A percentile compares a stretch with the other conserved stretches of the same genome.
Conservation (phyloP, 2,329 filamentous ascomycete species). For the Mariannaea elegans region DNA sequence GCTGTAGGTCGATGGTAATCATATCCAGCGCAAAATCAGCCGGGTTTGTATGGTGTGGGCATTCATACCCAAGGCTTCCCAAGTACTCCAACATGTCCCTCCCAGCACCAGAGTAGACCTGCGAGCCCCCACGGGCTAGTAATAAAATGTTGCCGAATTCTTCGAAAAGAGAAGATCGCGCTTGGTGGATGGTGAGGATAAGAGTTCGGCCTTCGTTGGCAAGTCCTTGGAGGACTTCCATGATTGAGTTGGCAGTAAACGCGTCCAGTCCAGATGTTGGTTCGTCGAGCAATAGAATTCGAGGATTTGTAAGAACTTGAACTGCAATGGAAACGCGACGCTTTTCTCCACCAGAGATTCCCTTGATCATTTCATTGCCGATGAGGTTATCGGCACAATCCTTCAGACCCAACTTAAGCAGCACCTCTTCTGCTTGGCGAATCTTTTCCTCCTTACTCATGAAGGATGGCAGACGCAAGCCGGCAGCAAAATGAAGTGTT, state of each 20-base stretch:
- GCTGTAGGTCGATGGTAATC: conserved; percentile 78
- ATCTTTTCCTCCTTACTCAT: conserved; percentile 75
- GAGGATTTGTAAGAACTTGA: conserved; percentile 79
- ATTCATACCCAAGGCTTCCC: conserved; percentile 65
- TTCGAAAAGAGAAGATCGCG: conserved; percentile 75
- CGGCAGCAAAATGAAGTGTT: conserved; percentile 75
- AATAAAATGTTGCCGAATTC: conserved; percentile 78
- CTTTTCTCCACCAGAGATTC: conserved; percentile 83
- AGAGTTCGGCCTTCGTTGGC: conserved; percentile 78
- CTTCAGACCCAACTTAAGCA: conserved; percentile 79
- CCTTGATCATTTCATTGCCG: conserved; percentile 77
- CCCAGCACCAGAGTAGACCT: conserved; percentile 73
- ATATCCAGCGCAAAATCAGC: conserved; percentile 82
- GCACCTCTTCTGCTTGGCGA: conserved; percentile 73
- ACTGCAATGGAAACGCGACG: conserved; percentile 80
- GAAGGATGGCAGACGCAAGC: conserved; percentile 73
- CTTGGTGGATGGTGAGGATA: conserved; percentile 81
- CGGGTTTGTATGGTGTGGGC: conserved; percentile 76
- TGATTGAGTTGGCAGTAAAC: conserved; percentile 80
- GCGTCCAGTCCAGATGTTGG: conserved; percentile 81
- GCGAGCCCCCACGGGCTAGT: conserved; percentile 73
- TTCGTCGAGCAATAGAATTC: conserved; percentile 77
- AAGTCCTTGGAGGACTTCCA: conserved; percentile 75
- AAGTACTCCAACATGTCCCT: conserved; percentile 74
- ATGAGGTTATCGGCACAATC: conserved; percentile 81